phyloP scores from a whole-genome alignment of 208 protist genomes.

The Crithidia bombi region DNA sequence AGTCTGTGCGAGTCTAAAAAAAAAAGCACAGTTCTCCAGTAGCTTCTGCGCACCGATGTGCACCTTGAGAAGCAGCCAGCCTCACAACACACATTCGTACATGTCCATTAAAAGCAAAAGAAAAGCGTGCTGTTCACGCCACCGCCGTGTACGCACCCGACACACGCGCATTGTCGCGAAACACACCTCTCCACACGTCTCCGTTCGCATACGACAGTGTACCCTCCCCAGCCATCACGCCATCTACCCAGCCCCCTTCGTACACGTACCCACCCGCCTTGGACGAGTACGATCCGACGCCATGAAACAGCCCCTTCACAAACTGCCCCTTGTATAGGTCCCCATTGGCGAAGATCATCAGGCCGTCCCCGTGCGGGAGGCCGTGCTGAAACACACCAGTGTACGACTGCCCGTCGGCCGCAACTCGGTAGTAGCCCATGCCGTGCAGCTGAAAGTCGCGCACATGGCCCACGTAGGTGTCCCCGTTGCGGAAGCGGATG shows the following conservation, averaged over 20 bases:
- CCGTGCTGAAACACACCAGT: slow-evolving; percentile 50
- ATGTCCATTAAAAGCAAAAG: too few species aligned
- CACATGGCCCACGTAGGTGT: slow-evolving; percentile 67
- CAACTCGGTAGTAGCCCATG: slow-evolving; percentile 61
- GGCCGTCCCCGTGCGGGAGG: slow-evolving; percentile 57
- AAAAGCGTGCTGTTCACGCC: slow-evolving; percentile 1
- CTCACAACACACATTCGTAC: too few species aligned
- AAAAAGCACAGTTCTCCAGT: too few species aligned
- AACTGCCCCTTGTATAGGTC: slow-evolving; percentile 65
- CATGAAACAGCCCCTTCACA: slow-evolving; percentile 51
- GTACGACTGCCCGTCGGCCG: slow-evolving; percentile 52
- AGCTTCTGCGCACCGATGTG: too few species aligned
- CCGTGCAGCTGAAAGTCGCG: slow-evolving; percentile 57
- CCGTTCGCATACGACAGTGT: slow-evolving; percentile 67
- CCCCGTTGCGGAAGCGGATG: slow-evolving; percentile 60
- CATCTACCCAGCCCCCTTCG: slow-evolving; percentile 68
- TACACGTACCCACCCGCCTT: slow-evolving; percentile 52
- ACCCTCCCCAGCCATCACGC: slow-evolving; percentile 64
- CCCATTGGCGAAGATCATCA: slow-evolving; percentile 62
- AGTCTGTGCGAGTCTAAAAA: too few species aligned
- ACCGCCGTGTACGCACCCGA: slow-evolving; percentile 45
- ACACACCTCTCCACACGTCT: slow-evolving; percentile 70
- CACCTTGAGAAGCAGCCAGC: too few species aligned
- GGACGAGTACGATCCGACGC: slow-evolving; percentile 52
- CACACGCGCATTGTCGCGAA: slow-evolving; percentile 49